Conservation (phyloP, 2,329 filamentous ascomycete species). For the Monascus ruber region DNA sequence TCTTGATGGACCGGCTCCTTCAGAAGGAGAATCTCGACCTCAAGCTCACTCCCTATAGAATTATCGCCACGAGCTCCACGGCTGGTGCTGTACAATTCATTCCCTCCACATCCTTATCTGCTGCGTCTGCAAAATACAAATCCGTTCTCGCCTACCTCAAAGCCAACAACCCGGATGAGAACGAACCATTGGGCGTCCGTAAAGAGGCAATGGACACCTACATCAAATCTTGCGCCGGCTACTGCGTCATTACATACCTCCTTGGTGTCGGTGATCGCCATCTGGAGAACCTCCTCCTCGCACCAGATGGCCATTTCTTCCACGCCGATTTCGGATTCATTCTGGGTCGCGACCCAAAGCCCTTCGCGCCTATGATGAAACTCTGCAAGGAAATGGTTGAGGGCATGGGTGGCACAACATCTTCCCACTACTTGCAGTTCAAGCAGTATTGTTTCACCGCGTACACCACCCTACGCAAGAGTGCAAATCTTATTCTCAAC, state of each 20-base stretch:
- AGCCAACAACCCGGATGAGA: slow-evolving; percentile 77
- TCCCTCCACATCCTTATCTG: slow-evolving; percentile 71
- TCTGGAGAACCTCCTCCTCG: slow-evolving; percentile 84
- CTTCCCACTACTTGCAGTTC: slow-evolving; percentile 75
- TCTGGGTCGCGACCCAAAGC: slow-evolving; percentile 90
- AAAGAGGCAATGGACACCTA: slow-evolving; percentile 93
- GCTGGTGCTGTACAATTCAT: slow-evolving; percentile 92
- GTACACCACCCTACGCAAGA: slow-evolving; percentile 83
- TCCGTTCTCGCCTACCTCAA: slow-evolving; percentile 70
- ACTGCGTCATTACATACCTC: slow-evolving; percentile 97
- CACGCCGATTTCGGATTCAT: slow-evolving; percentile 98
- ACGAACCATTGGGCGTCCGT: slow-evolving; percentile 70
- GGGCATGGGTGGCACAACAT: slow-evolving; percentile 80
- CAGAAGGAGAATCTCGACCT: slow-evolving; percentile 94
- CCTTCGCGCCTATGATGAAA: slow-evolving; percentile 95
- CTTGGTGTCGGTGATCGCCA: slow-evolving; percentile 93
- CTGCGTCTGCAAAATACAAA: slow-evolving; percentile 73
- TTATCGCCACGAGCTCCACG: slow-evolving; percentile 79
- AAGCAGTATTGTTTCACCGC: slow-evolving; percentile 94
- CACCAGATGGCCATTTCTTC: slow-evolving; percentile 89
- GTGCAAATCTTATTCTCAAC: slow-evolving; percentile 82
- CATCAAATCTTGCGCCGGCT: slow-evolving; percentile 89
- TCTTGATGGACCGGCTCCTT: slow-evolving; percentile 89
- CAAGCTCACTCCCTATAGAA: slow-evolving; percentile 90
- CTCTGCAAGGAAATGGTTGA: slow-evolving; percentile 97